These are phyloP conservation scores for Zanthoxylum bungeanum DNA, from an alignment of 345 rosid genomes.

Conservation along the genomic window DNA sequence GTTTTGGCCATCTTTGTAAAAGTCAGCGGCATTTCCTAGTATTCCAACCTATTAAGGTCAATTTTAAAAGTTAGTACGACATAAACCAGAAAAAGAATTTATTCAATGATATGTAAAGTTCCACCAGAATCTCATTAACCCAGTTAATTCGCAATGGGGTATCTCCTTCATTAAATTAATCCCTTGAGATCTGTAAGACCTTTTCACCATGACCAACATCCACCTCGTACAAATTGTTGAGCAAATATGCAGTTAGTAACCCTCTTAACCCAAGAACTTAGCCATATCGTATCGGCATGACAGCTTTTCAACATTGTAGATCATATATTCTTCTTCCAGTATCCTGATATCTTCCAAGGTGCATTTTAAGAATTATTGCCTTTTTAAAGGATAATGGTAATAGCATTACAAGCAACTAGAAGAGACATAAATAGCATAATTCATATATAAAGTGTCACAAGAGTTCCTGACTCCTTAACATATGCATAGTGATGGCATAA, in stretches of 20 bases:
- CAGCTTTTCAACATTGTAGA: not conserved
- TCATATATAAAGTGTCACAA: no score
- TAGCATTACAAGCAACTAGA: not conserved
- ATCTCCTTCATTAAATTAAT: conserved; percentile 2
- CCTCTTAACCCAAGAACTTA: not conserved
- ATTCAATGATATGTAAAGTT: not conserved
- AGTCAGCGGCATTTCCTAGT: conserved; percentile 94
- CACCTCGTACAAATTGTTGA: not conserved
- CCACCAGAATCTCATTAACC: not conserved
- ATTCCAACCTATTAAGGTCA: conserved; percentile 63
- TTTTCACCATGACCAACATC: not conserved
- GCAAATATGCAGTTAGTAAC: not conserved
- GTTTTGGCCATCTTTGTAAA: conserved; percentile 56
- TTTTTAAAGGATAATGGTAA: not conserved
- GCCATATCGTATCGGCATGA: not conserved
- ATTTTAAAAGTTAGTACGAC: not conserved
- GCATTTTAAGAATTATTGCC: no score
- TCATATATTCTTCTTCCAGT: not conserved
- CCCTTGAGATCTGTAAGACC: not conserved
- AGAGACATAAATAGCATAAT: not conserved
- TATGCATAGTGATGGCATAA: not conserved
- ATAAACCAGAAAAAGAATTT: not conserved
- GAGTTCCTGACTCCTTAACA: not conserved
- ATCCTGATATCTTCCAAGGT: not conserved
- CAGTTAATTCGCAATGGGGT: not conserved